Base-by-base conservation (phyloP, 208 protist species). In the Wallacemonas sp. region DNA sequence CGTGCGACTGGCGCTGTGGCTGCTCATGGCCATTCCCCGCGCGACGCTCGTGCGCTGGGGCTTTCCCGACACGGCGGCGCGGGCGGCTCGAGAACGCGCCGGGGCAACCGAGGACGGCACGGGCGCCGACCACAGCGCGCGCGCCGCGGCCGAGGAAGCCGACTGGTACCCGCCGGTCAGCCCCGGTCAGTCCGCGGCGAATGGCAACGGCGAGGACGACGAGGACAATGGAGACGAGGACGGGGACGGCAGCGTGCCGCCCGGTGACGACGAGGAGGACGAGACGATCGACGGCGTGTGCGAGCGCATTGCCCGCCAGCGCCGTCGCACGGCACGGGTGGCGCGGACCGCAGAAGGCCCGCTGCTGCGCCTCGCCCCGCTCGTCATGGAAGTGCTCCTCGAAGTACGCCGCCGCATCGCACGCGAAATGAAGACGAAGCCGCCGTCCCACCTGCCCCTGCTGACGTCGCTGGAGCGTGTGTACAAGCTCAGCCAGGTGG, bases 341-440 rank as follows among this genome's bases (percentile, higher is more conserved):
- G 26, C 28, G 12, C 52, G 31, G 11, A 18, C 32, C 10, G 29
- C 3, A 22, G 28, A 69, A 42, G 66, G 49, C 1, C 48, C 50
- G 10, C 70, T 90, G 28, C 61, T 81, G 31, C 81, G 79, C 29
- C 31, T 59, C 10, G 72, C 77, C 2, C 85, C 85, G 29, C 72
- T 94, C 38, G 67, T 87, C 54, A 61, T 77, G 20, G 67, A 74
- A 5, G 57, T 83, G n/a, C 10, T 86, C n/a, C 38, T 88, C 25
- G 88, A 94, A 70, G 57, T 94, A 22, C 82, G 87, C n/a, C 79
- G 82, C 5, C 88, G 88, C 42, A 41, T 81, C 3, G 33, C 61
- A 28, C 76, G 84, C 25, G 66, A 78, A 33, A 29, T 41, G 32
- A 46, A 54, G 12, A 79, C 76, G 14, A 67, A 84, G 26, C 54